A percentile compares a stretch with the other conserved stretches of the same genome.
Evolutionary conservation across 2,329 filamentous ascomycete genomes (phyloP).

Genomic region (Chrysoporthe deuterocubensis): DNA sequence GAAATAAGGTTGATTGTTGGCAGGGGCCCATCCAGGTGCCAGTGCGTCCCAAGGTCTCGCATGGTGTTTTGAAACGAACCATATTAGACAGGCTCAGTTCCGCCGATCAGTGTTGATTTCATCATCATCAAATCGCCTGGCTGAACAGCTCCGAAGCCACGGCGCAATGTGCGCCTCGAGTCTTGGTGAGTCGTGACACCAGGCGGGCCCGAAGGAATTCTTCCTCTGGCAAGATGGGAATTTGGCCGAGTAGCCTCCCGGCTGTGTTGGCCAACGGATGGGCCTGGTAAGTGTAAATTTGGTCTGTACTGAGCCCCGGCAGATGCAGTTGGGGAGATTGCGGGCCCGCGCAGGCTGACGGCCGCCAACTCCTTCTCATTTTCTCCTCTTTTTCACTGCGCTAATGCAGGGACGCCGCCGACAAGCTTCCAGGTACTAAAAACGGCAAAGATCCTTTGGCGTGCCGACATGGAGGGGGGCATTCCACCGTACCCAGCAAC

Average conservation of each 20-base stretch:
- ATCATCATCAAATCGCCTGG: not conserved
- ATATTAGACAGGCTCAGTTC: slow-evolving; percentile 1
- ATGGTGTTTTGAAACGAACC: slow-evolving; percentile 14
- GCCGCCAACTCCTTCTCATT: not conserved
- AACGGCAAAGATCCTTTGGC: not conserved
- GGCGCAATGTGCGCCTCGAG: not conserved
- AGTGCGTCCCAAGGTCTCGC: not conserved
- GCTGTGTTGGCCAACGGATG: not conserved
- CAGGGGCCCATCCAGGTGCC: slow-evolving; percentile 11
- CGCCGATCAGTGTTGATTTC: too few relatives aligned
- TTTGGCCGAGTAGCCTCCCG: slow-evolving; percentile 3
- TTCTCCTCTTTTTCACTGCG: not conserved
- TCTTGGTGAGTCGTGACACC: not conserved
- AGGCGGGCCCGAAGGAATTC: not conserved
- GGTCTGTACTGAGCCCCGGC: not conserved
- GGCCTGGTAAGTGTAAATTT: not conserved
- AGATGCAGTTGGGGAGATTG: not conserved
- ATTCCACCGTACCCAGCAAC: not conserved
- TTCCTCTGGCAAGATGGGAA: not conserved
- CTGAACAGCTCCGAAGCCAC: slow-evolving; percentile 5
- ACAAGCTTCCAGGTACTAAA: slow-evolving; percentile 6
- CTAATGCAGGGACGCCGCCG: slow-evolving; percentile 20
- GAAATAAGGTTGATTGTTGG: slow-evolving; percentile 19
- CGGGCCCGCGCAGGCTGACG: not conserved
- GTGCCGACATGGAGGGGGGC: not conserved